Percentiles rank a stretch among this genome's conserved stretches.
These are phyloP conservation scores for Furcasterigmium sp. DNA, from an alignment of 2,329 filamentous ascomycete species.

Conservation along the genomic window DNA sequence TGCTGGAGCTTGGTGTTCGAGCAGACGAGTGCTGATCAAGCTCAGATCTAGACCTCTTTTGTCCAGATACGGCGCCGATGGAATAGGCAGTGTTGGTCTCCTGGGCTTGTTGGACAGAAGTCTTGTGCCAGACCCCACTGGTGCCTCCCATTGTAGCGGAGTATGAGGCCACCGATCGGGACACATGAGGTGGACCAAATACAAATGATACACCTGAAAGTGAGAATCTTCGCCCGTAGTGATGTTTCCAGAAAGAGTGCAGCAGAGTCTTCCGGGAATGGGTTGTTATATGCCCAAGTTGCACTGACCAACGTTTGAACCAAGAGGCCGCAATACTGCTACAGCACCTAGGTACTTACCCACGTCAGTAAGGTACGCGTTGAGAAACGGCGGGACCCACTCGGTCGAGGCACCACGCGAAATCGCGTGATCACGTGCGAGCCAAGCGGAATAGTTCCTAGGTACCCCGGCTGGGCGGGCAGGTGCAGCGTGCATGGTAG, in stretches of 20 bases:
- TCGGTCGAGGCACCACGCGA: background rate
- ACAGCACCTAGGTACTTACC: no score
- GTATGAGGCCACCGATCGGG: no score
- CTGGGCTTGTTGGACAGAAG: slow-evolving; percentile 43
- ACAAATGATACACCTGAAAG: no score
- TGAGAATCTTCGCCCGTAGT: no score
- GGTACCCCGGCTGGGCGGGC: background rate
- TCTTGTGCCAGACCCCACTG: slow-evolving; percentile 40
- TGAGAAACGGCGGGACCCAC: background rate
- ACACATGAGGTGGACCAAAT: no score
- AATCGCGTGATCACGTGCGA: background rate
- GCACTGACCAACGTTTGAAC: no score
- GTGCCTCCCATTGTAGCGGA: slow-evolving; percentile 35
- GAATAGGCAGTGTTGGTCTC: slow-evolving; percentile 30
- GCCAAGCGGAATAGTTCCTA: background rate
- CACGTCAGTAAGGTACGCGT: slow-evolving; percentile 1
- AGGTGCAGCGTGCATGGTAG: background rate
- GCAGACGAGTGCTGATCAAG: slow-evolving; percentile 3
- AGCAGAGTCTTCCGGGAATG: no score
- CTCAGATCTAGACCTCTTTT: slow-evolving; percentile 33
- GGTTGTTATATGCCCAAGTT: no score
- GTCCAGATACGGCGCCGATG: slow-evolving; percentile 37
- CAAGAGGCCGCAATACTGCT: no score
- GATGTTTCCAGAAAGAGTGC: no score
- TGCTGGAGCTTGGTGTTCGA: slow-evolving; percentile 1